Conservation (phyloP, 305 asterid genomes). For the Fraxinus latifolia region DNA sequence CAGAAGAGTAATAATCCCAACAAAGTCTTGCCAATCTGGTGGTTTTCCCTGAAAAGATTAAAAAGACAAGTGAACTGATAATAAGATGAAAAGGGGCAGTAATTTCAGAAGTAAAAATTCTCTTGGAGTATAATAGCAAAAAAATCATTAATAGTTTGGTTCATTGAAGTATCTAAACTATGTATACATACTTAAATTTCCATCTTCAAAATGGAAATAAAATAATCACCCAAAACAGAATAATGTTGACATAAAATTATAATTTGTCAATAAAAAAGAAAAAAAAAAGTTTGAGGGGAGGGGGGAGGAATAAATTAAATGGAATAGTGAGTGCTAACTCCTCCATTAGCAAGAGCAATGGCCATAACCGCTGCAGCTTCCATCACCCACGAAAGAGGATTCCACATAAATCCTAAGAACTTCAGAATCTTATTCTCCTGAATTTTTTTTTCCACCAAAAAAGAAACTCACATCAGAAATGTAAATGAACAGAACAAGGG, state of each 20-base stretch:
- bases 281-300: not conserved
- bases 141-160: conserved; percentile 3
- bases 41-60: conserved; percentile 47
- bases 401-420: conserved; percentile 73
- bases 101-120: not conserved
- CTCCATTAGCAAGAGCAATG: conserved; percentile 64
- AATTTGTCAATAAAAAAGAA: not conserved
- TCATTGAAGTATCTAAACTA: not conserved
- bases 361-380: conserved; percentile 74
- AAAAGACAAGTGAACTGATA: not conserved
- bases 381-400: conserved; percentile 76
- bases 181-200: not conserved
- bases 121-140: not conserved
- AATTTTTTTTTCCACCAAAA: conserved; percentile 13
- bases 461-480: not conserved
- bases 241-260: not conserved
- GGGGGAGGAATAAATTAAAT: not conserved
- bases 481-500: not conserved
- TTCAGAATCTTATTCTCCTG: conserved; percentile 62
- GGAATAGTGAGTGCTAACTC: conserved; percentile 34
- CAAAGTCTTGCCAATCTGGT: conserved; percentile 68
- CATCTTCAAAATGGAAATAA: not conserved
- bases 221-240: not conserved
- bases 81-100: conserved; percentile 6
- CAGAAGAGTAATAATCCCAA: conserved; percentile 56